Base-by-base conservation (phyloP, 2,329 filamentous ascomycete species). In the Verticillium nubilum region DNA sequence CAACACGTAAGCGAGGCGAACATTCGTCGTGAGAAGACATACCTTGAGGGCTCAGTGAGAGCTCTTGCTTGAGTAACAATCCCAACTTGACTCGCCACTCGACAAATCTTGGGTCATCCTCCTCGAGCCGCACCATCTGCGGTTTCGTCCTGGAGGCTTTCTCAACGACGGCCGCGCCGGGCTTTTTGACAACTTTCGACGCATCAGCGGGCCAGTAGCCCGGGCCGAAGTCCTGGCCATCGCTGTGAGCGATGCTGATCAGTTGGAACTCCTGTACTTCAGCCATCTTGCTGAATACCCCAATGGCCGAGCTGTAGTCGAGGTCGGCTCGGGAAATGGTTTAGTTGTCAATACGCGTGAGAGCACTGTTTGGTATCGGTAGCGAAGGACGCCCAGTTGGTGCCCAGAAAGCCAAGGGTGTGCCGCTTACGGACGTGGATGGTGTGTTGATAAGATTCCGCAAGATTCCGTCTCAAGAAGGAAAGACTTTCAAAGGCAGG, bases 31-130 rank as follows among this genome's bases (percentile, higher is more conserved):
- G 31, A 25, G 31, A n/a, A 17, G 26, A 58, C 69, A 67, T 68
- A 75, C 74, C 75, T 25, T 77, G 73, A 6, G 74, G 75, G 19
- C 67, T 71, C 3, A 74, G 75, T 10, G 75, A 70, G 5, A 79
- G 67, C 58, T 79, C 77, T 61, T 79, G 77, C 64, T 79, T 79
- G 35, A 79, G 63, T 15, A 79, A 66, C 19, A 78, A 77, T 1
- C 77, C 77, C 35, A 79, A 62, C 66, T 79, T 79, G 56, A 79
- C 70, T 54, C 72, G 72, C 76, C 76, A 79, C 56, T 79, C 77
- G 23, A 74, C 67, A 57, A 78, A 78, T 19, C 76, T 70, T 10
- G 76, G 74, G 52, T 79, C 77, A 28, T 78, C 73, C 52, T 77
- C 74, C 2, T 72, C 63, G n/a, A 79, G 61, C 9, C 77, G 71